Percentiles rank a stretch among this genome's conserved stretches.
Evolutionary conservation across 352 stramenopile genomes (phyloP).

Genomic region (Pseudoperonospora humuli): DNA sequence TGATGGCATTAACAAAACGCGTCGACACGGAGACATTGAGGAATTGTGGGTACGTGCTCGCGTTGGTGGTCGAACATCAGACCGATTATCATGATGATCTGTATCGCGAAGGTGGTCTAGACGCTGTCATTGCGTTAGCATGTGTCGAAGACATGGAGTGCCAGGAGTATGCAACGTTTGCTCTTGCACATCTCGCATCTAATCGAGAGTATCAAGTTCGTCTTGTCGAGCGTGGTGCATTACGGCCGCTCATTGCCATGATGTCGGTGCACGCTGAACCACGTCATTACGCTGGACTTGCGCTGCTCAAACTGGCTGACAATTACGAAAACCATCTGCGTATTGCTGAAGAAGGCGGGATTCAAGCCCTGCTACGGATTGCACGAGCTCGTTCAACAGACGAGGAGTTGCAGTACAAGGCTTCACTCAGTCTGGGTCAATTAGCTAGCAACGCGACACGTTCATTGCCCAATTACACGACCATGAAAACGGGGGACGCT

Average conservation of each 20-base stretch:
- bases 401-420: slow-evolving; percentile 94
- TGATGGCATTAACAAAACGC: slow-evolving; percentile 71
- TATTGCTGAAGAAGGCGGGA: slow-evolving; percentile 93
- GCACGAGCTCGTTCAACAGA: slow-evolving; percentile 85
- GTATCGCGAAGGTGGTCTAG: slow-evolving; percentile 75
- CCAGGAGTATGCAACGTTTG: slow-evolving; percentile 94
- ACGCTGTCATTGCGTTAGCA: slow-evolving; percentile 86
- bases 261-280: slow-evolving; percentile 91
- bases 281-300: slow-evolving; percentile 92
- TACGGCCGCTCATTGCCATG: slow-evolving; percentile 93
- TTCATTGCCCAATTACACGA: slow-evolving; percentile 60
- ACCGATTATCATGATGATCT: slow-evolving; percentile 91
- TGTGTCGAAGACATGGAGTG: slow-evolving; percentile 93
- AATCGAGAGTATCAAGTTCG: slow-evolving; percentile 92
- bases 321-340: slow-evolving; percentile 97
- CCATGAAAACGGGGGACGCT: slow-evolving; percentile 28
- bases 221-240: slow-evolving; percentile 85
- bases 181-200: slow-evolving; percentile 90
- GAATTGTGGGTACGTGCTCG: slow-evolving; percentile 91
- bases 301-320: slow-evolving; percentile 95
- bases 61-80: slow-evolving; percentile 83
- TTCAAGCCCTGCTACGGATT: slow-evolving; percentile 91
- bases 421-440: slow-evolving; percentile 88
- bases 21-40: slow-evolving; percentile 90
- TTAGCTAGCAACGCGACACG: slow-evolving; percentile 88